Evolutionary conservation across 176 grass and related monocot species (phyloP), one percentile per base, ranked within the genome.

Genomic region (Carex littledalei): DNA sequence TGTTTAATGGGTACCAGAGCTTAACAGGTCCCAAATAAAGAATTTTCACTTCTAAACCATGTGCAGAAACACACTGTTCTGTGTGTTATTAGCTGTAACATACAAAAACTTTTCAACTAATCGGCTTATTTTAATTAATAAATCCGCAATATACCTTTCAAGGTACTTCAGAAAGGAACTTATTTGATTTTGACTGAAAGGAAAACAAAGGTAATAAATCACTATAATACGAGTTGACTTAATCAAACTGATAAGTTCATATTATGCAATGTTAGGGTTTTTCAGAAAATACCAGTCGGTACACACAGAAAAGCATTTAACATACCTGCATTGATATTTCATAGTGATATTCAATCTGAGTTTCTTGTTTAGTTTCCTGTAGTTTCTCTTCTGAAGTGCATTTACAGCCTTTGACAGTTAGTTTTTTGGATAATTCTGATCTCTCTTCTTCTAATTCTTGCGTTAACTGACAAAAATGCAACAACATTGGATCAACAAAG

Each of bases 401-500:
- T 55, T 45, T 61, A 59, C 77, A 81, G 75, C 45, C 17, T 18
- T 72, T 65, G 5, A 57, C 11, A 9, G 31, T 31, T 22, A 35
- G 76, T 17, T 56, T 78, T 66, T 16, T 49, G 24, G 43, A 53
- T 20, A 49, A 68, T 61, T 81, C 64, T 13, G 34, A 45, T 86
- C 29, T 87, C 8, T 81, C 79, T 81, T 82, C 65, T 63, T 87
- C 55, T 60, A 77, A 34, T 32, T 52, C 79, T 57, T 69, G 17
- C 18, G 66, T 87, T 53, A 83, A 72, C 86, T 83, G 35, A 83
- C 13, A 34, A 32, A 70, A 61, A 81, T 54, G 14, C 15, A 85
- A 17, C 43, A 8, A 75, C 1, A 74, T 24, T 31, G 45, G 62
- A 32, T 39, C 17, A 71, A 84, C 31, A 69, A 53, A 84, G 11